Conservation (phyloP, 2,329 filamentous ascomycete genomes). For the Botryotinia calthae region DNA sequence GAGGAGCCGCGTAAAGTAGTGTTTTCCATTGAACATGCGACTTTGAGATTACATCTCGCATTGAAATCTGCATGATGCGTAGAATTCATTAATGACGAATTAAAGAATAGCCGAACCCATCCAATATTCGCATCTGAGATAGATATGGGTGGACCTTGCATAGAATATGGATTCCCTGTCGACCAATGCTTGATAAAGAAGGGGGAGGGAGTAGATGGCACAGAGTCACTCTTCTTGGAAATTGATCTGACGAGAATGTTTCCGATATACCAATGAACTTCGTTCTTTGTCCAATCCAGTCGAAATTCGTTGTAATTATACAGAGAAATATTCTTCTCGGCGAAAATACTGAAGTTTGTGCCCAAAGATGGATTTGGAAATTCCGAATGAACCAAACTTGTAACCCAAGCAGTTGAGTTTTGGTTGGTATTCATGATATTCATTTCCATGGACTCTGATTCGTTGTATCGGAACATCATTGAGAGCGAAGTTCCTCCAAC, state of each 20-base stretch:
- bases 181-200: constrained; percentile 50
- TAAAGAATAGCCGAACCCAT: constrained; percentile 51
- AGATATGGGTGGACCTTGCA: constrained; percentile 45
- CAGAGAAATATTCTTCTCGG: constrained; percentile 9
- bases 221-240: constrained; percentile 33
- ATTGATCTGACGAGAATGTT: constrained; percentile 40
- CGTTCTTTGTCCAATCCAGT: constrained; percentile 47
- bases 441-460: constrained; percentile 44
- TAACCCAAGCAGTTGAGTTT: constrained; percentile 41
- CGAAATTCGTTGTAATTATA: constrained; percentile 45
- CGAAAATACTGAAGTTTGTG: constrained; percentile 25
- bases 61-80: constrained; percentile 34
- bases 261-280: constrained; percentile 45
- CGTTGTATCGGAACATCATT: constrained; percentile 47
- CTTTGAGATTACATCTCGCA: constrained; percentile 34
- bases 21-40: constrained; percentile 38
- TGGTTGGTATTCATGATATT: constrained; percentile 47
- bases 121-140: constrained; percentile 44
- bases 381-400: constrained; percentile 42
- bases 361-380: constrained; percentile 41
- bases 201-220: constrained; percentile 44
- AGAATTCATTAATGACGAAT: constrained; percentile 44
- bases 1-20: constrained; percentile 23
- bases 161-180: constrained; percentile 44
- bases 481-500: constrained; percentile 45